A percentile compares a stretch with the other conserved stretches of the same genome.
phyloP scores from a whole-genome alignment of 257 asterid genomes.

The Asclepias syriaca region DNA sequence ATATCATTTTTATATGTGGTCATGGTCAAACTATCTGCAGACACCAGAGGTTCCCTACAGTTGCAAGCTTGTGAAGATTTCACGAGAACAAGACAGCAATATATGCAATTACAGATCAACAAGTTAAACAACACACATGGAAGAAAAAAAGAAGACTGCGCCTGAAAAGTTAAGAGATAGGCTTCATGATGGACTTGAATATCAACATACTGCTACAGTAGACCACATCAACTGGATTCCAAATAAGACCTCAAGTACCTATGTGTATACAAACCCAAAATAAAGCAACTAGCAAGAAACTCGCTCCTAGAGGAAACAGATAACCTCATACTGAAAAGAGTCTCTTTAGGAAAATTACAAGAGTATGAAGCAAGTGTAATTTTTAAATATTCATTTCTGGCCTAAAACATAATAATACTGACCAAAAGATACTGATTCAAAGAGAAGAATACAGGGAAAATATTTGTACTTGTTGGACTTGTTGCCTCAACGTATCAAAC shows the following conservation, averaged over 20 bases:
- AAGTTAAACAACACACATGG: background rate
- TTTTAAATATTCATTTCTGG: background rate
- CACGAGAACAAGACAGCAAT: background rate
- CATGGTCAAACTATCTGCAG: background rate
- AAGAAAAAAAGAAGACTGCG: background rate
- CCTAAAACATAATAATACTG: background rate
- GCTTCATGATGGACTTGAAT: background rate
- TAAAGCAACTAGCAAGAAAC: background rate
- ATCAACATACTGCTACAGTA: background rate
- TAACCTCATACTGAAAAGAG: background rate
- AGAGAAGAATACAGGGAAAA: background rate
- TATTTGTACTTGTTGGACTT: constrained; percentile 82
- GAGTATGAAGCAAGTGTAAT: background rate
- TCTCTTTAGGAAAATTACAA: background rate
- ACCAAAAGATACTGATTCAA: background rate
- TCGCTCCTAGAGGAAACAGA: background rate
- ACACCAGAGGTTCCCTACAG: background rate
- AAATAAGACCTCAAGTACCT: background rate
- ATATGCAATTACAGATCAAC: background rate
- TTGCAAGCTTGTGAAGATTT: background rate
- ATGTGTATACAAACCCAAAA: background rate
- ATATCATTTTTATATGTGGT: background rate
- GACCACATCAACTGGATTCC: background rate
- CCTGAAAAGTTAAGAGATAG: background rate
- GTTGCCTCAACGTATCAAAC: constrained; percentile 65